Percentiles rank a stretch among this genome's conserved stretches.
Evolutionary conservation across 2,329 filamentous ascomycete genomes (phyloP).

Genomic region (Microascus cirrosus): DNA sequence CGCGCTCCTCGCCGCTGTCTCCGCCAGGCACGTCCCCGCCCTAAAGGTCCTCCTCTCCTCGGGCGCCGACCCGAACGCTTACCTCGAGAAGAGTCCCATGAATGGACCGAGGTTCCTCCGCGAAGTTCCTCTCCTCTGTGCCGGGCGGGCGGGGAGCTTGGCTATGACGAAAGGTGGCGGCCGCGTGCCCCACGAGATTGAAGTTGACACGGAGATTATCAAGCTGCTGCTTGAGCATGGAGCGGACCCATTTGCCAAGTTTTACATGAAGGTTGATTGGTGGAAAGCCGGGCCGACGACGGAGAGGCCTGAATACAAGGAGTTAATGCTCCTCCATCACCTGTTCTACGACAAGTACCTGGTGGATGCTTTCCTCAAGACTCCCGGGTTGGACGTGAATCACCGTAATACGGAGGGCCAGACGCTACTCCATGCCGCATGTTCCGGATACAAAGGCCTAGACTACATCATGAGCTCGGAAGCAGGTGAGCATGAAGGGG

Average conservation of each 20-base stretch:
- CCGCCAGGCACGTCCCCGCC: neutral
- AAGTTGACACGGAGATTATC: slow-evolving; percentile 5
- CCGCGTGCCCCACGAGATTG: no score
- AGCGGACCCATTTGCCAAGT: slow-evolving; percentile 13
- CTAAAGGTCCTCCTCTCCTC: slow-evolving; percentile 7
- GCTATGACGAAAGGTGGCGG: no score
- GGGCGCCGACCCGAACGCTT: slow-evolving; percentile 8
- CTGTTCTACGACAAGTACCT: slow-evolving; percentile 6
- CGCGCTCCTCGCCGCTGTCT: slow-evolving; percentile 10
- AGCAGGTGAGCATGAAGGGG: neutral
- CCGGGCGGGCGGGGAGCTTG: neutral
- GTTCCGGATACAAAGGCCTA: slow-evolving; percentile 4
- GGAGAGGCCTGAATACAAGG: slow-evolving; percentile 1
- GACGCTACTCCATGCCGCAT: slow-evolving; percentile 15
- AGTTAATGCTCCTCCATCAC: slow-evolving; percentile 12
- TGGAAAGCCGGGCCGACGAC: no score
- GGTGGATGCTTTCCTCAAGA: slow-evolving; percentile 9
- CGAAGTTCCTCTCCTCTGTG: neutral
- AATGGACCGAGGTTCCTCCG: neutral
- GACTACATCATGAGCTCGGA: slow-evolving; percentile 1
- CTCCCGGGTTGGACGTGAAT: slow-evolving; percentile 12
- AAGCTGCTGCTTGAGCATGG: slow-evolving; percentile 12
- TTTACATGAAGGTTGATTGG: neutral
- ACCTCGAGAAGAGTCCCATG: neutral
- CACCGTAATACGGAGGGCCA: slow-evolving; percentile 12